These are phyloP conservation scores for Sphaerulina musiva DNA, from an alignment of 2,329 filamentous ascomycete genomes.

Conservation along the genomic window DNA sequence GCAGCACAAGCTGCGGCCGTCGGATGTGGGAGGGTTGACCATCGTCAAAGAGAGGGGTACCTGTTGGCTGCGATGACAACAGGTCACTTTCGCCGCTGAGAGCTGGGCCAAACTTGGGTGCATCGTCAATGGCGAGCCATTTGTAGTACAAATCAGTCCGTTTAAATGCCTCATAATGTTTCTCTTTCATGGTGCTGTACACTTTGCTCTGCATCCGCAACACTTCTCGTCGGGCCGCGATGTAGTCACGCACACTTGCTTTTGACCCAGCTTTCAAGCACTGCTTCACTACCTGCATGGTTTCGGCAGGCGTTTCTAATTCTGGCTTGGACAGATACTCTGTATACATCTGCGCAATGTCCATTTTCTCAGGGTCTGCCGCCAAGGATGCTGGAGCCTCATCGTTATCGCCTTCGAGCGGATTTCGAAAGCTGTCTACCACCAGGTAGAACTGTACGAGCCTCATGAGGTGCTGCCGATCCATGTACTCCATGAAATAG, in stretches of 20 bases:
- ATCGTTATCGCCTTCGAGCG: slow-evolving; percentile 76
- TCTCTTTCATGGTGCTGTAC: slow-evolving; percentile 74
- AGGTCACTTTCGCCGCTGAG: slow-evolving; percentile 12
- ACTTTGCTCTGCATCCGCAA: slow-evolving; percentile 74
- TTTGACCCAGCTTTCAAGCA: slow-evolving; percentile 73
- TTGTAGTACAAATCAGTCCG: slow-evolving; percentile 94
- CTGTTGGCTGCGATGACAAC: slow-evolving; percentile 3
- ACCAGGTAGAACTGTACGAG: slow-evolving; percentile 98
- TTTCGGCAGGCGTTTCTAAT: slow-evolving; percentile 65
- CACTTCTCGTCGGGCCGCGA: slow-evolving; percentile 72
- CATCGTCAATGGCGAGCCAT: slow-evolving; percentile 80
- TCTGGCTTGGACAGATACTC: slow-evolving; percentile 79
- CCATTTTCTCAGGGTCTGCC: slow-evolving; percentile 76
- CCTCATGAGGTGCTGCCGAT: slow-evolving; percentile 76
- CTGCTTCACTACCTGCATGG: slow-evolving; percentile 61
- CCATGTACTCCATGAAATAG: slow-evolving; percentile 99
- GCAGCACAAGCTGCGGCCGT: slow-evolving; percentile 20
- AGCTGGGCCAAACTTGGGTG: slow-evolving; percentile 31
- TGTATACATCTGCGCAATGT: slow-evolving; percentile 86
- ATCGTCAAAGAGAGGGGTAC: not conserved
- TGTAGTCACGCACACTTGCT: slow-evolving; percentile 75
- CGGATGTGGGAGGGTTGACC: slow-evolving; percentile 18
- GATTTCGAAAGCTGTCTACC: slow-evolving; percentile 91
- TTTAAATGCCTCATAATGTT: slow-evolving; percentile 78
- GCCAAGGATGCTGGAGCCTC: slow-evolving; percentile 46